Evolutionary conservation across 257 asterid genomes (phyloP).

Genomic region (Gentiana straminea): DNA sequence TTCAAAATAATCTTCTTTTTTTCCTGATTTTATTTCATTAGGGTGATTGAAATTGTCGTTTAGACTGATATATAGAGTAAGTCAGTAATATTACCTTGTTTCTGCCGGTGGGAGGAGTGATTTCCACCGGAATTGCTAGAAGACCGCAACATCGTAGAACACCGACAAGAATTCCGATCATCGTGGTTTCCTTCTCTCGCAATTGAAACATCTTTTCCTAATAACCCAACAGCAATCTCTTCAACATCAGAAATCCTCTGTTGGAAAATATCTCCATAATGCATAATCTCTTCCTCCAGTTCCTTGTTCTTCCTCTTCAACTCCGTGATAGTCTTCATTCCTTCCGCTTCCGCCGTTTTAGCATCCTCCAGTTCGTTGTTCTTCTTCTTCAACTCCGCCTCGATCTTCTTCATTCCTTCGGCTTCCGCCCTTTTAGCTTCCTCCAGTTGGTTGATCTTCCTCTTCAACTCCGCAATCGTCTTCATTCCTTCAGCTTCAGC

Average conservation of each 20-base stretch:
- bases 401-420: neutral
- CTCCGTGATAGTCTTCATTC: no score
- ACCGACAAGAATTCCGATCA: no score
- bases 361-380: no score
- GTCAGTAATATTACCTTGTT: neutral
- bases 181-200: no score
- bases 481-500: neutral
- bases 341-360: no score
- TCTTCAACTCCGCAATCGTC: neutral
- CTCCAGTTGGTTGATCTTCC: no score
- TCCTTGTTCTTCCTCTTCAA: no score
- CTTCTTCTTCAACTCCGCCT: neutral
- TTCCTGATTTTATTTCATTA: neutral
- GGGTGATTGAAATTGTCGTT: neutral
- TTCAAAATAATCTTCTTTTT: no score
- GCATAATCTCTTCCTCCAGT: no score
- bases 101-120: neutral
- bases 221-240: neutral
- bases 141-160: neutral
- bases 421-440: neutral
- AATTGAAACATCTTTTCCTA: neutral
- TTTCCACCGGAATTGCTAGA: neutral
- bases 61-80: no score
- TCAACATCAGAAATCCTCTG: neutral
- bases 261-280: no score